Percentiles rank a stretch among this genome's conserved stretches.
Evolutionary conservation across 176 grass and related monocot species (phyloP).

Genomic region (Triticum dicoccoides): DNA sequence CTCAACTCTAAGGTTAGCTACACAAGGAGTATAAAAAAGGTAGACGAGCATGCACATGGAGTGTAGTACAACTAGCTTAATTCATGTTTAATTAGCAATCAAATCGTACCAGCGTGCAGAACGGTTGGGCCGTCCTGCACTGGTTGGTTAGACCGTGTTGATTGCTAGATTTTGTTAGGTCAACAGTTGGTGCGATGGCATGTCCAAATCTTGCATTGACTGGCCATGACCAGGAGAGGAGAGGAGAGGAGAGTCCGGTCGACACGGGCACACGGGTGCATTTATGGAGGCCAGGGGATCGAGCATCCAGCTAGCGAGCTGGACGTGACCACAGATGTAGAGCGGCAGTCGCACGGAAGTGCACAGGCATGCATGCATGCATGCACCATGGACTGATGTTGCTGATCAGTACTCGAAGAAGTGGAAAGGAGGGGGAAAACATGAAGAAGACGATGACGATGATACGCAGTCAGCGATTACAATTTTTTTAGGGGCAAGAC

Average conservation of each 20-base stretch:
- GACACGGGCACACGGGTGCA: not conserved
- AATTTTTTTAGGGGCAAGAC: no score
- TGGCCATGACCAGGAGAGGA: not conserved
- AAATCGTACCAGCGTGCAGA: not conserved
- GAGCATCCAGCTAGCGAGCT: not conserved
- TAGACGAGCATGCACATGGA: not conserved
- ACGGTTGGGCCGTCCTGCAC: not conserved
- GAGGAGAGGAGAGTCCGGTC: not conserved
- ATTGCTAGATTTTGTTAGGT: not conserved
- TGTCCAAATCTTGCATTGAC: no score
- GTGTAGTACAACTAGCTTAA: not conserved
- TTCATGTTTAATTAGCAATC: not conserved
- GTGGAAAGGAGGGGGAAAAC: no score
- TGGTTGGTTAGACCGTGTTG: not conserved
- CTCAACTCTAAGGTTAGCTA: no score
- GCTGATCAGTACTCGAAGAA: no score
- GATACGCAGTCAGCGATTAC: no score
- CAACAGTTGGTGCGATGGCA: not conserved
- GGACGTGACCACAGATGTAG: not conserved
- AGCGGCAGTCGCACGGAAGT: not conserved
- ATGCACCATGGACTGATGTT: no score
- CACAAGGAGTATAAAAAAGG: no score
- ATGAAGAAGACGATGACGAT: no score
- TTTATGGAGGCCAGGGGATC: not conserved
- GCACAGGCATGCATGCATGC: not conserved